These are phyloP conservation scores for Mangifera indica DNA, from an alignment of 345 rosid species.

Conservation along the genomic window DNA sequence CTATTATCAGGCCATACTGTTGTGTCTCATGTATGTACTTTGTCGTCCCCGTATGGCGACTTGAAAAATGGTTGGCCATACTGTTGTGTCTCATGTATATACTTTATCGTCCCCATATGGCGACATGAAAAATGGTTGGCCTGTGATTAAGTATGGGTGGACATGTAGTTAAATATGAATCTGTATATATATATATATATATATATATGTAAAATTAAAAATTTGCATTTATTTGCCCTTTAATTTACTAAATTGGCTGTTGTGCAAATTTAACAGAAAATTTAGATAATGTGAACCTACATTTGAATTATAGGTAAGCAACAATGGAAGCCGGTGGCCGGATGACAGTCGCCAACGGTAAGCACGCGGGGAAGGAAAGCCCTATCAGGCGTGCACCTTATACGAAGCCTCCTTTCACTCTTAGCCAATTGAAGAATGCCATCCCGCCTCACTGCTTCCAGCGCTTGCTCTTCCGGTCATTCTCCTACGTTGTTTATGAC, in stretches of 20 bases:
- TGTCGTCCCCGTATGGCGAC: too few species aligned
- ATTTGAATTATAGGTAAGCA: neutral
- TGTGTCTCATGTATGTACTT: too few species aligned
- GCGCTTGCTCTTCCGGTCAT: constrained; percentile 55
- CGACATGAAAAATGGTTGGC: too few species aligned
- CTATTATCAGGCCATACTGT: too few species aligned
- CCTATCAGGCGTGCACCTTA: constrained; percentile 31
- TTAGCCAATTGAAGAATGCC: constrained; percentile 53
- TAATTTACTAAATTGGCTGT: neutral
- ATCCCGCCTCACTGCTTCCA: constrained; percentile 63
- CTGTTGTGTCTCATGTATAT: too few species aligned
- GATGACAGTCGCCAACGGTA: constrained; percentile 24
- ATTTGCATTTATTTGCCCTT: too few species aligned
- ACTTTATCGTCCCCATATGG: too few species aligned
- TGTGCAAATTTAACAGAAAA: neutral
- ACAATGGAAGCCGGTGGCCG: constrained; percentile 53
- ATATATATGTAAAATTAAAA: too few species aligned
- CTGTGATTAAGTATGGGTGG: too few species aligned
- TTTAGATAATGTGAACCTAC: neutral
- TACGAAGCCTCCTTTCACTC: constrained; percentile 51
- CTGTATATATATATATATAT: too few species aligned
- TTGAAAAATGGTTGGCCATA: too few species aligned
- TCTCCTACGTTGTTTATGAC: constrained; percentile 51
- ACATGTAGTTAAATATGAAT: too few species aligned
- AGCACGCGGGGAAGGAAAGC: constrained; percentile 10